phyloP scores from a whole-genome alignment of 345 rosid genomes.

The Dimocarpus longan region DNA sequence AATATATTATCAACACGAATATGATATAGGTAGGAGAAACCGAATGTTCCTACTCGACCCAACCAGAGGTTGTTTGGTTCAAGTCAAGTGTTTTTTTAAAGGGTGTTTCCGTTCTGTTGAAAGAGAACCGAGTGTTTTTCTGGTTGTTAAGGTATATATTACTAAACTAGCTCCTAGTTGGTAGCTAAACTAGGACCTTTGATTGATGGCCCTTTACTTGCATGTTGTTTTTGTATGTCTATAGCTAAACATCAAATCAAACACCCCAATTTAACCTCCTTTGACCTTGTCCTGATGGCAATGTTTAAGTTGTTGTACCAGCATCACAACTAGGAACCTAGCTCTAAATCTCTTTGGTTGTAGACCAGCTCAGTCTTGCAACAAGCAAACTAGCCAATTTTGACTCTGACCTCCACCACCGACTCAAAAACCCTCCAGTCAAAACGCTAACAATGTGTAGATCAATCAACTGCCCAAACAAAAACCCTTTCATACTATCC shows the following conservation, averaged over 20 bases:
- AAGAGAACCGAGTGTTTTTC: no score
- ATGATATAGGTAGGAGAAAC: no score
- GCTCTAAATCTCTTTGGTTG: background rate
- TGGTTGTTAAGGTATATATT: no score
- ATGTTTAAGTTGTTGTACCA: background rate
- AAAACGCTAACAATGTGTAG: slow-evolving; percentile 9
- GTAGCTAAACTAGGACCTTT: background rate
- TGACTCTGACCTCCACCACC: slow-evolving; percentile 23
- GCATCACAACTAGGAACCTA: background rate
- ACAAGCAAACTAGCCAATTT: background rate
- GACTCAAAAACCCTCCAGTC: background rate
- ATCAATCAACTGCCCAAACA: no score
- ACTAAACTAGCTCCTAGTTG: background rate
- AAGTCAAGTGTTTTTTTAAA: no score
- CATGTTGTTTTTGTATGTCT: background rate
- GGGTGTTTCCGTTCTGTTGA: no score
- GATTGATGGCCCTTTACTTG: background rate
- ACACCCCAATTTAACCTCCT: background rate
- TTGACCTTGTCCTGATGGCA: background rate
- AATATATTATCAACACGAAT: no score
- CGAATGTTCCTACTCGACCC: no score
- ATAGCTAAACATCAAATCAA: background rate
- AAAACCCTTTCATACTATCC: no score
- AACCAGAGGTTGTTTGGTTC: no score
- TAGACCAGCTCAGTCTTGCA: background rate